phyloP scores from a whole-genome alignment of 2,329 filamentous ascomycete genomes.

The Clonostachys rhizophaga region DNA sequence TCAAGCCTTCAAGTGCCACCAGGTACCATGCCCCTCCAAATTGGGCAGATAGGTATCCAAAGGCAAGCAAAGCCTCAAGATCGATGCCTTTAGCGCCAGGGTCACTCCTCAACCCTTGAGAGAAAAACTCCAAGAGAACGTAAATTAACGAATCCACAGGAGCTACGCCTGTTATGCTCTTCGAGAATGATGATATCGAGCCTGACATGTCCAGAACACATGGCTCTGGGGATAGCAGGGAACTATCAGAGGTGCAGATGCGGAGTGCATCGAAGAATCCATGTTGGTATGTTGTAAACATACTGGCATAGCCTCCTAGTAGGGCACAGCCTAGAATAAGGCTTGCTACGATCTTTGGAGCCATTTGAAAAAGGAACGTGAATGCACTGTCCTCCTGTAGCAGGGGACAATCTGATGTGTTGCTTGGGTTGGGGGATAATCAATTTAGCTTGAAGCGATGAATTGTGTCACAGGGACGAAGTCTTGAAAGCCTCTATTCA shows the following conservation, averaged over 20 bases:
- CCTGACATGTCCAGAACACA: conserved; percentile 3
- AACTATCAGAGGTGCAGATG: background rate
- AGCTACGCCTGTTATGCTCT: background rate
- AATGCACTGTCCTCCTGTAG: too few relatives aligned
- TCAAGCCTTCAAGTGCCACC: conserved; percentile 3
- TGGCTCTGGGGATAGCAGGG: too few relatives aligned
- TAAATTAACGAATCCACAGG: background rate
- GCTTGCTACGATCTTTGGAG: background rate
- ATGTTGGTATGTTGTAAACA: conserved; percentile 1
- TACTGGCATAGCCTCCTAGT: conserved; percentile 4
- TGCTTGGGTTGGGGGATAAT: too few relatives aligned
- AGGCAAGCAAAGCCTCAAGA: conserved; percentile 1
- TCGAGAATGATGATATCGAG: background rate
- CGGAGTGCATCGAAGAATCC: conserved; percentile 5
- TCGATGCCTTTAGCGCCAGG: background rate
- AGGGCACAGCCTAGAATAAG: conserved; percentile 2
- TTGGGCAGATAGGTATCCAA: conserved; percentile 2
- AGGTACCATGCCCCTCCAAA: conserved; percentile 4
- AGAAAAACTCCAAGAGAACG: conserved; percentile 5
- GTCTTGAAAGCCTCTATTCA: too few relatives aligned
- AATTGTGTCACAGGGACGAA: too few relatives aligned
- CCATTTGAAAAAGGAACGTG: too few relatives aligned
- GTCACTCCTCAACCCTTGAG: background rate
- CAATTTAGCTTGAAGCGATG: too few relatives aligned
- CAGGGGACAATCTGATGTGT: too few relatives aligned